Conservation (phyloP, 73 alveolate species). For the Blepharisma japonicum region DNA sequence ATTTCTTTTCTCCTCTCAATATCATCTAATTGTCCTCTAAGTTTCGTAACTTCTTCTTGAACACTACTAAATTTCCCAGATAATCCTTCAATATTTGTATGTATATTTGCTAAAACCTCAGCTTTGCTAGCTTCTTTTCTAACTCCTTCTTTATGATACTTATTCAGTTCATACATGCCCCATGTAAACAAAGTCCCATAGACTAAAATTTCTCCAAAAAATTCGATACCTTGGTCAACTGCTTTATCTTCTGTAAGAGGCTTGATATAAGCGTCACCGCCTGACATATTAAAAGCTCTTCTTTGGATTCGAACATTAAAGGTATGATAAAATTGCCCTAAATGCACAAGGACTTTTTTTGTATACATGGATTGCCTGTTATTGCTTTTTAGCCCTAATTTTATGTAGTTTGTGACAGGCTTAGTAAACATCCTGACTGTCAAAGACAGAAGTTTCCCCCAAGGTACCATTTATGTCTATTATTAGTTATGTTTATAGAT, state of each 20-base stretch:
- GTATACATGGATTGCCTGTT: neutral
- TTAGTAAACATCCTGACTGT: neutral
- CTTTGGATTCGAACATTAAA: neutral
- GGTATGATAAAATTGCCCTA: slow-evolving; percentile 4
- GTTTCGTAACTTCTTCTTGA: too few species aligned
- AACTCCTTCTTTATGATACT: neutral
- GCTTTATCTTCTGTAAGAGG: neutral
- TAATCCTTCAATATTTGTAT: neutral
- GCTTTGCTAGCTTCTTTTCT: neutral
- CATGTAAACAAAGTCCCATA: slow-evolving; percentile 8
- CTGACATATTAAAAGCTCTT: neutral
- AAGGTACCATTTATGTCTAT: neutral
- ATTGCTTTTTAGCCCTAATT: neutral
- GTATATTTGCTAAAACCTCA: slow-evolving; percentile 7
- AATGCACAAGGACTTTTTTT: neutral
- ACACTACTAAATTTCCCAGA: neutral
- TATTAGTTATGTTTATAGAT: too few species aligned
- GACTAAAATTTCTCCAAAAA: slow-evolving; percentile 5
- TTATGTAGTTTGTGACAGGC: neutral
- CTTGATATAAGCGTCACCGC: neutral
- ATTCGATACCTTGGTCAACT: slow-evolving; percentile 1
- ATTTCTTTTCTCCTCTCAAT: too few species aligned
- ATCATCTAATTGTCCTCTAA: too few species aligned
- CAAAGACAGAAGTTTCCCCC: neutral
- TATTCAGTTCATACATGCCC: slow-evolving; percentile 6